A percentile compares a stretch with the other conserved stretches of the same genome.
phyloP scores from a whole-genome alignment of 2,329 filamentous ascomycete genomes.

The Tolypocladium cylindrosporum region DNA sequence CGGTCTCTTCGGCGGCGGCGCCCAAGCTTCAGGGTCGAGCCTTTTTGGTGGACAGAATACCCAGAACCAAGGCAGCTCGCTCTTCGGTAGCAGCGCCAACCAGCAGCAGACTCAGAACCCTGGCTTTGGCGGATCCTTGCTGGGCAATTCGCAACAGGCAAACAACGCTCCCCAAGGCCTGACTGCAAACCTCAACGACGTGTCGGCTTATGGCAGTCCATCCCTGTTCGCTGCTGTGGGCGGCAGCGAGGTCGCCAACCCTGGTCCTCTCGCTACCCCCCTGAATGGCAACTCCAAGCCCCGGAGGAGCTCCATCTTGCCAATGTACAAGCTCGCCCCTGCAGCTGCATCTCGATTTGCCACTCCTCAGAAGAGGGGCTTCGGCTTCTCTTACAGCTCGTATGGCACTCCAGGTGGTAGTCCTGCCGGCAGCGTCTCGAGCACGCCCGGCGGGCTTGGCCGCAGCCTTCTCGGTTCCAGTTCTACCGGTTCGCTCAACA shows the following conservation, averaged over 20 bases:
- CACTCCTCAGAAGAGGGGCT: slow-evolving; percentile 79
- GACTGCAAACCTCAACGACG: slow-evolving; percentile 70
- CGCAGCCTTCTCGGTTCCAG: slow-evolving; percentile 58
- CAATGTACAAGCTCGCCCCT: slow-evolving; percentile 80
- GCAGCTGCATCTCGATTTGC: slow-evolving; percentile 68
- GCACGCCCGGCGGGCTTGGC: slow-evolving; percentile 57
- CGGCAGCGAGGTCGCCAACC: slow-evolving; percentile 53
- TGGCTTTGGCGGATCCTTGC: slow-evolving; percentile 43
- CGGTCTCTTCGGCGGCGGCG: slow-evolving; percentile 42
- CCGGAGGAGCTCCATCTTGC: slow-evolving; percentile 70
- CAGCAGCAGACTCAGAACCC: slow-evolving; percentile 38
- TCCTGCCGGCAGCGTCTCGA: slow-evolving; percentile 51
- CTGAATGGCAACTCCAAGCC: slow-evolving; percentile 65
- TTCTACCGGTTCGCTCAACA: slow-evolving; percentile 62
- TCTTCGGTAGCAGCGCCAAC: slow-evolving; percentile 37
- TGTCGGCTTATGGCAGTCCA: slow-evolving; percentile 83
- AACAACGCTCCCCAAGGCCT: slow-evolving; percentile 52
- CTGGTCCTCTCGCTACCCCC: slow-evolving; percentile 86
- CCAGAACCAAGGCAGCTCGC: slow-evolving; percentile 30
- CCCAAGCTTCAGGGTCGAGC: slow-evolving; percentile 33
- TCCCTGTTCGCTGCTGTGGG: slow-evolving; percentile 72
- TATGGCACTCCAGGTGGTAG: slow-evolving; percentile 73
- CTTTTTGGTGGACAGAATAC: slow-evolving; percentile 43
- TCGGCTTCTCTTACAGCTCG: slow-evolving; percentile 86
- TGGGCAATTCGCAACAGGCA: slow-evolving; percentile 42